Conservation (phyloP, 148 eudicot species). For the Fagopyrum tataricum region DNA sequence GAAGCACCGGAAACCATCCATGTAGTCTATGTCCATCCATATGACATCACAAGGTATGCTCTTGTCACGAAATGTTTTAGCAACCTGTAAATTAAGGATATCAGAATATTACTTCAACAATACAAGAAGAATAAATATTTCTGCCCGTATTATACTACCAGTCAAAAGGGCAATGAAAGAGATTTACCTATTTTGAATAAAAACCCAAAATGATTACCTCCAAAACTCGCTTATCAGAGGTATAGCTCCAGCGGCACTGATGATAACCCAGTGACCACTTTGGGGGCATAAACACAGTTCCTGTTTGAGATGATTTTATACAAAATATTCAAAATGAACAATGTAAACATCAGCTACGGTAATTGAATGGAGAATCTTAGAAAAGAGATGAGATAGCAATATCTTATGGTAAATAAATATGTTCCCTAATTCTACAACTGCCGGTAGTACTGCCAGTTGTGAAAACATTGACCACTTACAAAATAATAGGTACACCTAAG, state of each 20-base stretch:
- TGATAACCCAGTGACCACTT: constrained; percentile 98
- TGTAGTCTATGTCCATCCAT: constrained; percentile 99
- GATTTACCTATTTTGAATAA: neutral
- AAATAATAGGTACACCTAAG: neutral
- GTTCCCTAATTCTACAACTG: no score
- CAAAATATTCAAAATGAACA: neutral
- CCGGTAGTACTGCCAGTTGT: no score
- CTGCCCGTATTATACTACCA: neutral
- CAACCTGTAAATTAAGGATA: constrained; percentile 47
- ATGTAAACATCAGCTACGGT: neutral
- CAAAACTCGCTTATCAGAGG: constrained; percentile 71
- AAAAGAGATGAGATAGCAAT: no score
- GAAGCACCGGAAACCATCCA: constrained; percentile 97
- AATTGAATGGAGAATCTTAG: neutral
- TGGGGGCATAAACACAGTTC: constrained; percentile 95
- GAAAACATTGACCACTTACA: no score
- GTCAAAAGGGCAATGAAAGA: neutral
- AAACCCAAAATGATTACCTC: constrained; percentile 44
- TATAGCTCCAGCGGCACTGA: constrained; percentile 97
- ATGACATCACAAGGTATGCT: constrained; percentile 94
- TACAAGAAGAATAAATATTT: neutral
- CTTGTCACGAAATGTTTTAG: constrained; percentile 72
- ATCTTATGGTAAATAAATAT: no score
- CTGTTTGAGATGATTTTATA: constrained; percentile 22
- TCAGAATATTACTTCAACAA: neutral